phyloP scores from a whole-genome alignment of 345 rosid species.

The Pistacia atlantica region DNA sequence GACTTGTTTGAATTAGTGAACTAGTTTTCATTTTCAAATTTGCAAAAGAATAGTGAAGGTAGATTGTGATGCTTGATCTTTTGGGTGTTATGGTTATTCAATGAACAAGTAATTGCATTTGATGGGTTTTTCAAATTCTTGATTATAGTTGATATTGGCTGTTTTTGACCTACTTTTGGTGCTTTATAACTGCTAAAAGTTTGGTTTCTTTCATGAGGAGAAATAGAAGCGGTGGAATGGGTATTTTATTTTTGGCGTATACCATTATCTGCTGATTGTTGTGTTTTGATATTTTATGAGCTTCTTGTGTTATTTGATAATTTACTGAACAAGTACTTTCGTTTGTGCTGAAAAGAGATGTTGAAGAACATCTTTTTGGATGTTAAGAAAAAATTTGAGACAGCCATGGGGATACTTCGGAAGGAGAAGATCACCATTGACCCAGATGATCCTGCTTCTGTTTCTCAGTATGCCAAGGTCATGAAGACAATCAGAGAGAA shows the following conservation, averaged over 20 bases:
- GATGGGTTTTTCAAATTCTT: neutral
- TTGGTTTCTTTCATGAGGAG: neutral
- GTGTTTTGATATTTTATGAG: neutral
- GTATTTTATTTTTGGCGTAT: neutral
- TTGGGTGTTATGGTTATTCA: neutral
- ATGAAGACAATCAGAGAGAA: slow-evolving; percentile 91
- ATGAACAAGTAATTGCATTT: neutral
- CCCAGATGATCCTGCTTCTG: slow-evolving; percentile 91
- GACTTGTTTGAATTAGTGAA: neutral
- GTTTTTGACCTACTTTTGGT: neutral
- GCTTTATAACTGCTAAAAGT: neutral
- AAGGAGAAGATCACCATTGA: slow-evolving; percentile 92
- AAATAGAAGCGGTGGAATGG: neutral
- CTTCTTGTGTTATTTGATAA: neutral
- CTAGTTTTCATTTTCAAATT: neutral
- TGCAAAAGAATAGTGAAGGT: neutral
- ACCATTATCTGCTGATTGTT: neutral
- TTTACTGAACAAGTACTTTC: slow-evolving; percentile 18
- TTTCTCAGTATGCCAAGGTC: slow-evolving; percentile 78
- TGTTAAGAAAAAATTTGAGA: slow-evolving; percentile 77
- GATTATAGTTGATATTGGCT: neutral
- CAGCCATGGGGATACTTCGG: slow-evolving; percentile 74
- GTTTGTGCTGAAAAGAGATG: slow-evolving; percentile 59
- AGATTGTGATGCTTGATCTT: neutral
- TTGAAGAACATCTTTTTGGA: slow-evolving; percentile 89